These are phyloP conservation scores for Diaporthe batatas DNA, from an alignment of 2,329 filamentous ascomycete genomes.

Conservation along the genomic window DNA sequence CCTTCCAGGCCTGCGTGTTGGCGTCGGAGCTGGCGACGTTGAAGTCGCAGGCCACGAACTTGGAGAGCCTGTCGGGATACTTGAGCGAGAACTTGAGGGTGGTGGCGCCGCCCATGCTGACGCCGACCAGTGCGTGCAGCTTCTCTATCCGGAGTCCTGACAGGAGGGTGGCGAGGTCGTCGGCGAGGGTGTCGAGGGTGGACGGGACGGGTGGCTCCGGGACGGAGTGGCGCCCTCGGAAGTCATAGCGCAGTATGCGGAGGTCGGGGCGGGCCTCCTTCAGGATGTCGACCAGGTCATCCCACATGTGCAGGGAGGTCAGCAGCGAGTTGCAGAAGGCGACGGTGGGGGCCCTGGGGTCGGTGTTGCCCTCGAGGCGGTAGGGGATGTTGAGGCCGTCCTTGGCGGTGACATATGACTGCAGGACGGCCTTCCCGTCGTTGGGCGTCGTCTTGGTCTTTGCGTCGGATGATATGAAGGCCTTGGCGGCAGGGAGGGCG, in stretches of 20 bases:
- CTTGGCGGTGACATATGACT: slow-evolving; percentile 75
- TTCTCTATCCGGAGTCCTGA: slow-evolving; percentile 76
- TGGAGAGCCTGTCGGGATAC: slow-evolving; percentile 69
- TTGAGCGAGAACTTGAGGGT: slow-evolving; percentile 78
- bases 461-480: slow-evolving; percentile 68
- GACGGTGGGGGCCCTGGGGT: slow-evolving; percentile 77
- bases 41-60: slow-evolving; percentile 83
- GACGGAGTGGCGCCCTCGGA: slow-evolving; percentile 74
- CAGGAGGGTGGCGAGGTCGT: slow-evolving; percentile 76
- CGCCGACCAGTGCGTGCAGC: slow-evolving; percentile 78
- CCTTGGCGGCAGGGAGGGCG: slow-evolving; percentile 58
- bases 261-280: slow-evolving; percentile 71
- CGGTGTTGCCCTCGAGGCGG: slow-evolving; percentile 78
- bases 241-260: slow-evolving; percentile 82
- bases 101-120: slow-evolving; percentile 86
- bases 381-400: slow-evolving; percentile 81
- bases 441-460: slow-evolving; percentile 68
- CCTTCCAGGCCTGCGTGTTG: slow-evolving; percentile 84
- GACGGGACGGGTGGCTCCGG: slow-evolving; percentile 64
- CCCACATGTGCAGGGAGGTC: slow-evolving; percentile 85
- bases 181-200: slow-evolving; percentile 74
- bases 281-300: slow-evolving; percentile 76
- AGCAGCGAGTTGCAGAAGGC: slow-evolving; percentile 86
- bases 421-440: slow-evolving; percentile 64
- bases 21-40: slow-evolving; percentile 78